Base-by-base conservation (phyloP, 208 protist genomes). In the Trypanosoma platydactyli region DNA sequence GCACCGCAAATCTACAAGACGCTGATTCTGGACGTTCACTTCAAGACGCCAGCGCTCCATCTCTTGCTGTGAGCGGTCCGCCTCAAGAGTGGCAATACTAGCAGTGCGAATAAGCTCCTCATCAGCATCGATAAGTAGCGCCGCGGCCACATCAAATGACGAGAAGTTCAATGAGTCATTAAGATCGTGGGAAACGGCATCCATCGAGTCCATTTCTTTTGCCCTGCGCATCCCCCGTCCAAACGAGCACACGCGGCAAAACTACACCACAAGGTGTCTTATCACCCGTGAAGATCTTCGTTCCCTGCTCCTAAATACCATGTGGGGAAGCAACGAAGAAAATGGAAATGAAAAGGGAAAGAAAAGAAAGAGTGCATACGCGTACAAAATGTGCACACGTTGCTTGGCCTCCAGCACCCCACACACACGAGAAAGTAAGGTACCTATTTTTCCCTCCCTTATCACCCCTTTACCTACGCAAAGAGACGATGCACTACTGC, bases 101-200 rank as follows among this genome's bases (percentile, higher is more conserved):
- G 66, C 66, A n/a, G 66, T 60, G 40, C 50, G 58, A 46, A 71
- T 63, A 42, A 71, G 66, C 27, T 71, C 66, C 51, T 71, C 66
- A 22, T 71, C 59, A 12, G 66, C 66, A 1, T 71, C 46, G 33
- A 71, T 53, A 42, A 68, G 22, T 22, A 53, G 41, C 27, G 50
- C 49, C 53, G 49, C 53, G 6, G 25, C 20, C 18, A 12, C 30
- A n/a, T 25, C 53, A 41, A 61, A 53, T 1, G n/a, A 22, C n/a
- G 41, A 16, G 5, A 25, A 20, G 9, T 58, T 0, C 30, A 15
- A 27, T 2, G 22, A 44, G 12, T 53, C 63, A 29, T 52, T 16
- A 13, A 6, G 51, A 13, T 30, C 1, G 29, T 11, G 20, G 22
- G 9, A 55, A 13, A 54, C 15, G 4, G 27, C 13, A 5, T 64